phyloP scores from a whole-genome alignment of 139 green algal genomes.

The Coelastrella sp. region DNA sequence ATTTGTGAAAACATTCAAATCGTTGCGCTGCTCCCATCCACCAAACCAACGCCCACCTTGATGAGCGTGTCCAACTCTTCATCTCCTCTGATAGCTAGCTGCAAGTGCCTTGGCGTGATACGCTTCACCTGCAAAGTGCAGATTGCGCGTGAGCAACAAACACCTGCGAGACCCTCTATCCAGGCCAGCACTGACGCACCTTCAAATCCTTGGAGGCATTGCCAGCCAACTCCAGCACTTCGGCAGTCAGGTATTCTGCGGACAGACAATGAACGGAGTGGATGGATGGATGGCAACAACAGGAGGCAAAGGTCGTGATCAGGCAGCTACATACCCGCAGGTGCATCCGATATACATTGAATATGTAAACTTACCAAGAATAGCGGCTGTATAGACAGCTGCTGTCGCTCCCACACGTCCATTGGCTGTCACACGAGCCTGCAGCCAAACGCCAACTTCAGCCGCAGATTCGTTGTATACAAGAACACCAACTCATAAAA shows the following conservation, averaged over 20 bases:
- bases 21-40: neutral
- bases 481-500: neutral
- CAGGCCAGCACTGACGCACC: slow-evolving; percentile 58
- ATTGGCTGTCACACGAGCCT: slow-evolving; percentile 92
- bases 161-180: neutral
- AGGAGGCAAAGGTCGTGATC: neutral
- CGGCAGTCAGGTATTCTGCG: slow-evolving; percentile 92
- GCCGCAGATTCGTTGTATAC: neutral
- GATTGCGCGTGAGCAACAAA: slow-evolving; percentile 3
- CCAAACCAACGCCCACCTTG: slow-evolving; percentile 77
- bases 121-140: slow-evolving; percentile 90
- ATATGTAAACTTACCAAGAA: slow-evolving; percentile 80
- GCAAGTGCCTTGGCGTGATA: slow-evolving; percentile 98
- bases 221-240: slow-evolving; percentile 99
- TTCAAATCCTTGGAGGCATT: slow-evolving; percentile 99
- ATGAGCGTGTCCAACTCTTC: slow-evolving; percentile 99
- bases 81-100: slow-evolving; percentile 99
- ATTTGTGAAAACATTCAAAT: neutral
- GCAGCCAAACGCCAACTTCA: slow-evolving; percentile 57
- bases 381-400: slow-evolving; percentile 98
- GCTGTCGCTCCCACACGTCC: slow-evolving; percentile 97
- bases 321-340: neutral
- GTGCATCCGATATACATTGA: neutral
- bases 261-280: neutral
- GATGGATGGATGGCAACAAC: neutral